Base-by-base conservation (phyloP, 768 basidiomycete species). In the Pleurotus tuoliensis region DNA sequence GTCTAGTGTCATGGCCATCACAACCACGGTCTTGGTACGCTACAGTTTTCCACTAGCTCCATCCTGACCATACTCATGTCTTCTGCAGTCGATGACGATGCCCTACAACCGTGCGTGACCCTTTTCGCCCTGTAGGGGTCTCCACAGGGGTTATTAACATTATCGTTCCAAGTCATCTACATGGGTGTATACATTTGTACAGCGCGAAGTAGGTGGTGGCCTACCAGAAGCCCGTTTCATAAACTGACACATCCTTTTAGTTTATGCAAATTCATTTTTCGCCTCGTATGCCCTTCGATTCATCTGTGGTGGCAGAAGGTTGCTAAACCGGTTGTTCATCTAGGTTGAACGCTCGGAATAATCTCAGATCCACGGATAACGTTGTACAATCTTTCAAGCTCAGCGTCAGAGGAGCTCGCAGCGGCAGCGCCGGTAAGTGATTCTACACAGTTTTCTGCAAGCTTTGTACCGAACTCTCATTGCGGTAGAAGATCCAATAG, bases 121-220 rank as follows among this genome's bases (percentile, higher is more conserved):
- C 49, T 34, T n/a, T 37, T 16, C n/a, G 18, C 49, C 16, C 8
- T 8, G 11, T 11, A 34, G 8, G 30, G 30, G 30, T 1, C 8
- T 1, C 30, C 30, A 12, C 22, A n/a, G n/a, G 16, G 12, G 34
- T 16, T 9, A 4, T 12, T 51, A 30, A 51, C 16, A 13, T n/a
- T n/a, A 12, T 4, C 6, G 7, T 18, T 13, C 49, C 8, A 34
- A 51, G 49, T 51, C 9, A 38, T 51, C n/a, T 51, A 51, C 30
- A 51, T 51, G 49, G 49, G 49, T 9, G 25, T 51, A 38, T 51
- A 51, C 16, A 51, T 16, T 22, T 51, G 49, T n/a, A 51, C 49
- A 5, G 49, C 49, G 3, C 27, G 49, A 51, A 51, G 49, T 51
- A 30, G 7, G 49, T 34, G 5, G 4, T 22, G 7, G 18, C 9